Percentiles rank a stretch among this genome's conserved stretches.
phyloP scores from a whole-genome alignment of 768 basidiomycete genomes.

The Boletus insuetus region DNA sequence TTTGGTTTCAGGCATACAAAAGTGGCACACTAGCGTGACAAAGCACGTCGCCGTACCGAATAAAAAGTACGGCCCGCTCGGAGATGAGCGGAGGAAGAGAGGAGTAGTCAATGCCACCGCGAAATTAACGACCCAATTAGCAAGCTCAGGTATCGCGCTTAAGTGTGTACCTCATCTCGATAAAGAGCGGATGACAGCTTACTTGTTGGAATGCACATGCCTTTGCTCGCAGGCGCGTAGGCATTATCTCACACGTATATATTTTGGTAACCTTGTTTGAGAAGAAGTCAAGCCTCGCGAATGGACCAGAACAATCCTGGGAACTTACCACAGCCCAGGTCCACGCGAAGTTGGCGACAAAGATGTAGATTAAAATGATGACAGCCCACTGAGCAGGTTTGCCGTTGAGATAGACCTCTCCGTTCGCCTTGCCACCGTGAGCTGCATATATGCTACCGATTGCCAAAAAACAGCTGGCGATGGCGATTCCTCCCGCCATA shows the following conservation, averaged over 20 bases:
- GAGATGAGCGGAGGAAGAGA: conserved; percentile 42
- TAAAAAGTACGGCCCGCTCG: conserved; percentile 47
- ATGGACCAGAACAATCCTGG: not conserved
- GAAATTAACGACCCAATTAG: conserved; percentile 38
- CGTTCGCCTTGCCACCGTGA: conserved; percentile 31
- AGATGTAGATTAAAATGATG: conserved; percentile 47
- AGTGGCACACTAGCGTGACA: conserved; percentile 37
- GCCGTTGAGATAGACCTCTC: conserved; percentile 21
- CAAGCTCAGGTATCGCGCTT: conserved; percentile 15
- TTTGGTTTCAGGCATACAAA: conserved; percentile 44
- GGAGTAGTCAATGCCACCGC: conserved; percentile 45
- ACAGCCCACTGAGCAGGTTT: conserved; percentile 35
- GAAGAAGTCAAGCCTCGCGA: not conserved
- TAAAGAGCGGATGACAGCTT: conserved; percentile 5
- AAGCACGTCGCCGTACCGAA: conserved; percentile 39
- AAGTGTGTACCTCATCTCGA: not conserved
- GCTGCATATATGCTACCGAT: conserved; percentile 45
- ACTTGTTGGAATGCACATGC: conserved; percentile 45
- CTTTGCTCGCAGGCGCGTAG: conserved; percentile 44
- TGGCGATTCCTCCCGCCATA: conserved; percentile 42
- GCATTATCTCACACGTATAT: conserved; percentile 47
- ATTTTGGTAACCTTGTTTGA: conserved; percentile 33
- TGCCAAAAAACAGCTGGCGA: conserved; percentile 38
- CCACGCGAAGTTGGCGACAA: conserved; percentile 40
- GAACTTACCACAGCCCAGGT: conserved; percentile 42